Conservation (phyloP, 768 basidiomycete species). For the Gelatoporia subvermispora region DNA sequence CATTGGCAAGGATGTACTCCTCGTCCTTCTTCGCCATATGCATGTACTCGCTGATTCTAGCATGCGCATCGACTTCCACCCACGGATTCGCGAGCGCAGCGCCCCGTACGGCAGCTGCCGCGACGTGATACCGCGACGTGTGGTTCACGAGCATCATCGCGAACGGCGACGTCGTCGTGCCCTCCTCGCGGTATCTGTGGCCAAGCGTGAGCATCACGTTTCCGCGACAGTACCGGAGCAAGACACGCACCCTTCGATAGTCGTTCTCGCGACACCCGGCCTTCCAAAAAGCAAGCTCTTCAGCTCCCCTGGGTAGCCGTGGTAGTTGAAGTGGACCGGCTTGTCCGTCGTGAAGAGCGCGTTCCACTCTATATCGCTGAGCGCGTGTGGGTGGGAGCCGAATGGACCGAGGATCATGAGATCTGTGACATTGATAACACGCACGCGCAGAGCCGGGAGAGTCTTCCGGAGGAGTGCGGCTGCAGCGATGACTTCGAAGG, state of each 20-base stretch:
- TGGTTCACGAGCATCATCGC: constrained; percentile 78
- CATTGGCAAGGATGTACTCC: constrained; percentile 55
- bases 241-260: constrained; percentile 44
- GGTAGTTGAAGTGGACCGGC: constrained; percentile 78
- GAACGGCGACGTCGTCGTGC: constrained; percentile 81
- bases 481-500: constrained; percentile 85
- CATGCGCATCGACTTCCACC: constrained; percentile 56
- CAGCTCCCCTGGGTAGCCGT: constrained; percentile 74
- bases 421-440: constrained; percentile 88
- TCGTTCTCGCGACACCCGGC: constrained; percentile 42
- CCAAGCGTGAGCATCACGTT: constrained; percentile 3
- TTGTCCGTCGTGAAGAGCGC: constrained; percentile 68
- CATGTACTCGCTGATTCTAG: constrained; percentile 49
- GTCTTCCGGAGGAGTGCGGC: constrained; percentile 70
- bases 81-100: constrained; percentile 47
- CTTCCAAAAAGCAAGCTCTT: constrained; percentile 58
- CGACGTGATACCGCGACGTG: constrained; percentile 65
- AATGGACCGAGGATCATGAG: constrained; percentile 71
- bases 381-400: constrained; percentile 75
- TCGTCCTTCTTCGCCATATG: constrained; percentile 59
- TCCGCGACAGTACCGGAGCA: too few relatives aligned
- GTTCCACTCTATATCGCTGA: constrained; percentile 56
- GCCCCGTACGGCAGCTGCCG: constrained; percentile 53
- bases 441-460: constrained; percentile 69
- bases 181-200: constrained; percentile 57